Evolutionary conservation across 495 filamentous ascomycete species (phyloP).

Genomic region (Massariosphaeria phaeospora): DNA sequence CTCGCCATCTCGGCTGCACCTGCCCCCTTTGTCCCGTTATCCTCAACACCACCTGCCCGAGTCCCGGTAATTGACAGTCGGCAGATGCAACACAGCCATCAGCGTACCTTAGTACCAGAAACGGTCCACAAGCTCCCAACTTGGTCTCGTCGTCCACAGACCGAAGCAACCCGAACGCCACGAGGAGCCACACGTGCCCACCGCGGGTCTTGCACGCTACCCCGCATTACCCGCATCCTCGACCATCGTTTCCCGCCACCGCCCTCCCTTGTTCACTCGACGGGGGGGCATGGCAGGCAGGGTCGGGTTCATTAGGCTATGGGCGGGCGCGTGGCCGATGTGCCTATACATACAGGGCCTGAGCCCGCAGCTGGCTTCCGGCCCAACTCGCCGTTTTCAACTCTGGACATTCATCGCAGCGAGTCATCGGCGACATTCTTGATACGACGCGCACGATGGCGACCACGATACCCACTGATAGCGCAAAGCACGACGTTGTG

Average conservation of each 20-base stretch:
- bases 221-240: constrained; percentile 10
- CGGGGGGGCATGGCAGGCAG: too few species aligned
- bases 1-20: not conserved
- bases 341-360: too few species aligned
- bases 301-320: too few species aligned
- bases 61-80: not conserved
- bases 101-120: too few species aligned
- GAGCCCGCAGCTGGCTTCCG: too few species aligned
- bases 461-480: not conserved
- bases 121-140: too few species aligned
- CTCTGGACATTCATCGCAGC: too few species aligned
- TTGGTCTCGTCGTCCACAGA: too few species aligned
- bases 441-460: not conserved
- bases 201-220: constrained; percentile 3
- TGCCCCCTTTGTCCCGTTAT: not conserved
- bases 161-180: too few species aligned
- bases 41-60: not conserved
- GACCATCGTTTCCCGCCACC: too few species aligned
- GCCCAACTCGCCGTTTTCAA: too few species aligned
- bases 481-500: not conserved
- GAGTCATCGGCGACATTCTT: not conserved
- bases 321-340: too few species aligned
- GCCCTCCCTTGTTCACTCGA: not conserved
- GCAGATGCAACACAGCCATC: not conserved
- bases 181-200: constrained; percentile 1